Conservation (phyloP, 2,329 filamentous ascomycete species). For the Chrysosporium keratinophilum region DNA sequence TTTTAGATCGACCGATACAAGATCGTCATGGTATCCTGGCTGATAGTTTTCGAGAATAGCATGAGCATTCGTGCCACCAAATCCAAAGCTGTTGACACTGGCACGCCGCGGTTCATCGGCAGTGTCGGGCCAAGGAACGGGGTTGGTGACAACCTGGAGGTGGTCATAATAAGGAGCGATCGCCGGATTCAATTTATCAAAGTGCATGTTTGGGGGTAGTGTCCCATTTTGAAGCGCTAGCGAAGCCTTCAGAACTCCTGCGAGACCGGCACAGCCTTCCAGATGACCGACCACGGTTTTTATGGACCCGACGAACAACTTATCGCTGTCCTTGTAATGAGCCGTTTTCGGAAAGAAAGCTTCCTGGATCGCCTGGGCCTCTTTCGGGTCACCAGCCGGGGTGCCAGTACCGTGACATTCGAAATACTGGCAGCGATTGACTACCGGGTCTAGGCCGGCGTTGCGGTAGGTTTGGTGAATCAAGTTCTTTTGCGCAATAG, state of each 20-base stretch:
- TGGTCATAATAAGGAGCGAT: constrained; percentile 18
- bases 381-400: constrained; percentile 22
- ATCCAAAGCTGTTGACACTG: constrained; percentile 21
- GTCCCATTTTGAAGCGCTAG: constrained; percentile 20
- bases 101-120: constrained; percentile 11
- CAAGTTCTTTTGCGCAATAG: constrained; percentile 20
- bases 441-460: constrained; percentile 15
- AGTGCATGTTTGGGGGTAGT: constrained; percentile 23
- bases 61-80: constrained; percentile 13
- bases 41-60: constrained; percentile 17
- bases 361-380: constrained; percentile 17
- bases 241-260: constrained; percentile 24
- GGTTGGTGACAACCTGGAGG: constrained; percentile 15
- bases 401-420: constrained; percentile 34
- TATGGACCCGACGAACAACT: constrained; percentile 19
- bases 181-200: constrained; percentile 18
- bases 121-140: constrained; percentile 18
- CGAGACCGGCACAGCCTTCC: constrained; percentile 23
- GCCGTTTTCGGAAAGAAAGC: constrained; percentile 17
- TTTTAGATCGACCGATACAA: not conserved
- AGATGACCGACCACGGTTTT: constrained; percentile 28
- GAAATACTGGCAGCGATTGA: constrained; percentile 15
- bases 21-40: not conserved
- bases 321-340: not conserved
- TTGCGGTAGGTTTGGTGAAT: constrained; percentile 21